phyloP scores from a whole-genome alignment of 1,284 basidiomycete species.

The Athelia sp. region DNA sequence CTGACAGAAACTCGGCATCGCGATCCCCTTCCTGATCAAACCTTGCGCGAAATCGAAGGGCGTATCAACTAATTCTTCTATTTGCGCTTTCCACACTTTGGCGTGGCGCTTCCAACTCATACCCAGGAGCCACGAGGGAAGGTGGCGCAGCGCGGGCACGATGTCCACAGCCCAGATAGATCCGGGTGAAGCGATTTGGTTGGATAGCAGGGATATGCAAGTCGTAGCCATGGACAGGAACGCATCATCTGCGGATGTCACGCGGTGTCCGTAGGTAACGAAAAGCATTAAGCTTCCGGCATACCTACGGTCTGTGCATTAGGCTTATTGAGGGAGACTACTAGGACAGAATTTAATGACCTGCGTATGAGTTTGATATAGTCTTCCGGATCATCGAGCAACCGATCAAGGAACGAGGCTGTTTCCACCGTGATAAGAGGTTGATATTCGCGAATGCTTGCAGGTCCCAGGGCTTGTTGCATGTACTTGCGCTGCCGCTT shows the following conservation, averaged over 20 bases:
- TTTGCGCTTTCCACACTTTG: constrained; percentile 53
- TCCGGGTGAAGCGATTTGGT: constrained; percentile 59
- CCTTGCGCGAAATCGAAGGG: constrained; percentile 57
- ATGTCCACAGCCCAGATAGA: constrained; percentile 69
- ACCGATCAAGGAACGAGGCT: constrained; percentile 39
- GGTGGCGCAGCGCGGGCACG: constrained; percentile 39
- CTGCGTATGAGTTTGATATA: constrained; percentile 40
- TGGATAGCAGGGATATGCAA: constrained; percentile 52
- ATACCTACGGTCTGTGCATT: constrained; percentile 37
- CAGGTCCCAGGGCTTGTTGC: constrained; percentile 52
- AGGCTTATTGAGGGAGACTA: constrained; percentile 2
- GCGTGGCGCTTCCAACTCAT: constrained; percentile 50
- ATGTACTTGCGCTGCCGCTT: constrained; percentile 64
- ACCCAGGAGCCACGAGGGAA: constrained; percentile 43
- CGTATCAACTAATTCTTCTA: constrained; percentile 61
- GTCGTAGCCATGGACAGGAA: constrained; percentile 59
- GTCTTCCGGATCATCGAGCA: constrained; percentile 37
- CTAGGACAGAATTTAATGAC: constrained; percentile 10
- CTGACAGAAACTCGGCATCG: constrained; percentile 56
- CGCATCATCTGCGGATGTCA: constrained; percentile 43
- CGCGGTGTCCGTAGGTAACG: constrained; percentile 63
- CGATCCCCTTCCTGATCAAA: constrained; percentile 51
- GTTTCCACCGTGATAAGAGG: constrained; percentile 54
- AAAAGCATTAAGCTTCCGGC: constrained; percentile 57
- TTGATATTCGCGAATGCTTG: constrained; percentile 49